Percentiles rank a stretch among this genome's conserved stretches.
Evolutionary conservation across 768 basidiomycete genomes (phyloP).

Genomic region (Macrolepiota albuminosa): DNA sequence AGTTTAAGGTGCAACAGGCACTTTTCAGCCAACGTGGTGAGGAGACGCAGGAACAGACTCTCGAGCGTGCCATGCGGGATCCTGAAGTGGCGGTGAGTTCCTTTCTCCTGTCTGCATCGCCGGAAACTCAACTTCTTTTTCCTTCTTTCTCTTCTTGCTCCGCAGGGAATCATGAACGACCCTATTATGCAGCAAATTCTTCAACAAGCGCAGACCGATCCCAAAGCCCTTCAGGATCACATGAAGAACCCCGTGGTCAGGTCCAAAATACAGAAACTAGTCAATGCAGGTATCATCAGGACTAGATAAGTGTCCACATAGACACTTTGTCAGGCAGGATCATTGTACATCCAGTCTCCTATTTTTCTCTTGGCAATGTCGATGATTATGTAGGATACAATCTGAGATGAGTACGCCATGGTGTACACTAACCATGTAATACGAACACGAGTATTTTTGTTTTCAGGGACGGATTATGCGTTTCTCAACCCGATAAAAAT

Average conservation of each 20-base stretch:
- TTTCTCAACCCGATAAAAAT: not conserved
- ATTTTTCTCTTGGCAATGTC: not conserved
- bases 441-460: not conserved
- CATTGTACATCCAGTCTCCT: not conserved
- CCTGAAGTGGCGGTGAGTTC: conserved; percentile 84
- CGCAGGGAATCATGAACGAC: conserved; percentile 78
- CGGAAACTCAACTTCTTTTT: conserved; percentile 4
- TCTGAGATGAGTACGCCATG: conserved; percentile 1
- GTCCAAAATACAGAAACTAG: conserved; percentile 81
- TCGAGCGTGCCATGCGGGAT: conserved; percentile 94
- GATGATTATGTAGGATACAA: conserved; percentile 11
- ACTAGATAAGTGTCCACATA: conserved; percentile 50
- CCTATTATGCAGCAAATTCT: conserved; percentile 93
- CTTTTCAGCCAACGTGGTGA: conserved; percentile 71
- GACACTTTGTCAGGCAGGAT: not conserved
- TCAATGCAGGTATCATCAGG: conserved; percentile 91
- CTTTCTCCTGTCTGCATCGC: not conserved
- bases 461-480: not conserved
- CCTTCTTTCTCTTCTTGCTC: not conserved
- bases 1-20: conserved; percentile 78
- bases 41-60: conserved; percentile 90
- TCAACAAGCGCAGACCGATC: conserved; percentile 90
- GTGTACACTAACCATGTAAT: not conserved
- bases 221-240: conserved; percentile 87
- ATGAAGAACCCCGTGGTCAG: conserved; percentile 88